Percentiles rank a stretch among this genome's conserved stretches.
phyloP scores from a whole-genome alignment of 78 protist genomes.

The Speleostelium caveatum region DNA sequence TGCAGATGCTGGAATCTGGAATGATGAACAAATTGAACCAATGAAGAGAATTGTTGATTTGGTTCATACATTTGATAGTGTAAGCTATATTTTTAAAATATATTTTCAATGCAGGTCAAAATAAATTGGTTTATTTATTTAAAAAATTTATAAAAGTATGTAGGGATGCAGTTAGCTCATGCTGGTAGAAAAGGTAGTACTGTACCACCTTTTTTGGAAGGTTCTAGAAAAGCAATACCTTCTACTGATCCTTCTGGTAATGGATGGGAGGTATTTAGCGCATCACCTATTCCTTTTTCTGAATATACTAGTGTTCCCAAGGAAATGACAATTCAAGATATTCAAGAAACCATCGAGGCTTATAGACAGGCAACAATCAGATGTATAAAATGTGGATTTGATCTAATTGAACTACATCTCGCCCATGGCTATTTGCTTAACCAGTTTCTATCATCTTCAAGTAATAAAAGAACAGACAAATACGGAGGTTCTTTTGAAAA shows the following conservation, averaged over 20 bases:
- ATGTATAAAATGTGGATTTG: constrained; percentile 79
- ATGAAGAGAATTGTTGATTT: constrained; percentile 33
- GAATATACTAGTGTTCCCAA: constrained; percentile 25
- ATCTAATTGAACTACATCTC: constrained; percentile 82
- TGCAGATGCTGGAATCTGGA: constrained; percentile 38
- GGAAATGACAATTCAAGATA: constrained; percentile 57
- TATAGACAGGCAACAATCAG: constrained; percentile 73
- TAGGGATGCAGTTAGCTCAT: constrained; percentile 59
- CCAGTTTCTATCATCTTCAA: constrained; percentile 64
- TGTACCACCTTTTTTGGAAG: constrained; percentile 15
- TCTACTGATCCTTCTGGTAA: neutral
- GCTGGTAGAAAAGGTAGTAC: constrained; percentile 64
- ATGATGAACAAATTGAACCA: constrained; percentile 19
- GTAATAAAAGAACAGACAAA: constrained; percentile 90
- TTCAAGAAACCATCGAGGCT: neutral
- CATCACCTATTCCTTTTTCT: constrained; percentile 19
- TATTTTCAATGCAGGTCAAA: too few relatives aligned
- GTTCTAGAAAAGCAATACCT: neutral
- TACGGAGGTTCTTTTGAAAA: constrained; percentile 93
- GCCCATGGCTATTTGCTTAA: constrained; percentile 91
- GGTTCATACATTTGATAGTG: constrained; percentile 26
- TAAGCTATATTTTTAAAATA: too few relatives aligned
- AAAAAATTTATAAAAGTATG: too few relatives aligned
- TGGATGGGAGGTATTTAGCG: constrained; percentile 13
- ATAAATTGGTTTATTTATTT: too few relatives aligned